Base-by-base conservation (phyloP, 129 eudicot species). In the Gnaphalium uliginosum region DNA sequence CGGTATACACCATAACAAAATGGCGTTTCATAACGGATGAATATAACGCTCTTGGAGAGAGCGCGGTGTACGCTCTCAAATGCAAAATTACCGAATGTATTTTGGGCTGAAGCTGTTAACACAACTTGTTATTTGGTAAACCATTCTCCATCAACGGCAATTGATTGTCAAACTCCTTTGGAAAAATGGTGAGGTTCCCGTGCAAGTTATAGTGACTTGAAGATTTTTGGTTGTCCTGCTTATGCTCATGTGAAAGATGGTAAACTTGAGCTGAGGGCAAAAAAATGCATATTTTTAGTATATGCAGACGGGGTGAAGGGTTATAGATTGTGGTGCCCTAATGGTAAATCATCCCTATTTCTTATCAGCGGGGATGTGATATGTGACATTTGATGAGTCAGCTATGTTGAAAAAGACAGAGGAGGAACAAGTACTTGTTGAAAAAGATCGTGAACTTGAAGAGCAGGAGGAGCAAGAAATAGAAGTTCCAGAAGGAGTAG, bases 341-440 rank as follows among this genome's bases (percentile, higher is more conserved):
- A 29, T 63, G 68, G 68, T 63, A 63, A 29, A 25, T 63, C 68
- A 63, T 25, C 68, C 39, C 68, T 43, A 2, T 58, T 58, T 58
- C 26, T 58, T 58, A 58, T 58, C 30, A 59, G 65, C 65, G 19
- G 33, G 65, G 65, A 59, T 59, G 17, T n/a, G n/a, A n/a, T n/a
- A n/a, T n/a, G n/a, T 59, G 65, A 23, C 33, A 59, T 22, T 59
- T 59, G 65, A 59, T 59, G 65, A 23, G 2, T 59, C 32, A 23
- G 65, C 65, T 59, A 59, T 59, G 27, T 59, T 59, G 13, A 59
- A 59, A n/a, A 64, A 64, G 24, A 29, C 6, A 17, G 69, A 64
- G 18, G 69, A 30, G 43, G 22, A 64, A 29, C 69, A 64, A 15
- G 48, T 64, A 3, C 0, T 29, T 64, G 48, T 22, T 15, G 10